Base-by-base conservation (phyloP, 2,329 filamentous ascomycete species). In the Aspergillus costaricaensis region DNA sequence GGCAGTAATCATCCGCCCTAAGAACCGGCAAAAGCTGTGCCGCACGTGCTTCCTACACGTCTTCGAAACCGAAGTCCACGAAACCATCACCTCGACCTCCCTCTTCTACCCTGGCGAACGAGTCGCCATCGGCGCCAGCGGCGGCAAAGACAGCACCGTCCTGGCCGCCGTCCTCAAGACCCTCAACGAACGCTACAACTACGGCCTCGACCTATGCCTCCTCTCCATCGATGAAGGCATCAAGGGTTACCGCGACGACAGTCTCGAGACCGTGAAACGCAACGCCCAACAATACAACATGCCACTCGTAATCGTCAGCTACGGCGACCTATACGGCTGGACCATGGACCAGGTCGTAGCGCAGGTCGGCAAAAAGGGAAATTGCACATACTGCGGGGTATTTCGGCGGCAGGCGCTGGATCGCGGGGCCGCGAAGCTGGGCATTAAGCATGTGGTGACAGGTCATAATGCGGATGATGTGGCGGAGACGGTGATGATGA, bases 321-420 rank as follows among this genome's bases (percentile, higher is more conserved):
- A 99, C 71, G 89, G 89, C 57, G 91, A 97, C 71, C 82, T 99
- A 9, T 99, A 99, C 74, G 95, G 94, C 8, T 99, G 95, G 95
- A 97, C 93, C 1, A 99, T 99, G 95, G 95, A 99, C 72, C 92
- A 98, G 72, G 95, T 99, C 9, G 96, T 99, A 4, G 91, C 93
- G 70, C 91, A 94, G 51, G 91, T 99, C 54, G 95, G 95, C 14
- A 98, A 97, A 80, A 98, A 97, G 77, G 93, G 94, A 30, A 99
- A 99, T 77, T 99, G 95, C 83, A 99, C 96, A 30, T 99, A 99
- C 72, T 99, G 95, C 72, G 95, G 95, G 14, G 95, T 99, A 17
- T 99, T 99, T 74, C 85, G 95, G 57, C 85, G 96, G 60, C 95
- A 99, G 79, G 95, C 95, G 1, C 83, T 99, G 36, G 95, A 99